These are phyloP conservation scores for Fraxinus pennsylvanica DNA, from an alignment of 257 asterid species.

Conservation along the genomic window DNA sequence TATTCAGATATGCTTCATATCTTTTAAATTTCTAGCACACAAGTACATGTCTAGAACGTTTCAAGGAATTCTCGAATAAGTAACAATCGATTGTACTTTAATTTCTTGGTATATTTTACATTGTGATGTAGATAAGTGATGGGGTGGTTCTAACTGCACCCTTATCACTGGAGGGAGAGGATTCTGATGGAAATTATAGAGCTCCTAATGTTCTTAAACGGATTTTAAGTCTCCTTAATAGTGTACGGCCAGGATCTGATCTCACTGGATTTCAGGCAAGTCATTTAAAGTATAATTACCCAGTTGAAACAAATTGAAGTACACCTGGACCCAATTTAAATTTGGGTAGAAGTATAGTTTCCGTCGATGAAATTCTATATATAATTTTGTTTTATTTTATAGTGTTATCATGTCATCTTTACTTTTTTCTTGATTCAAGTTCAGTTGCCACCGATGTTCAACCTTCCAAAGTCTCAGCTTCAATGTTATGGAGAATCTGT, in stretches of 20 bases:
- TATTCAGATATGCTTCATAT: too few relatives aligned
- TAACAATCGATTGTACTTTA: too few relatives aligned
- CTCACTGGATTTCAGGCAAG: conserved; percentile 80
- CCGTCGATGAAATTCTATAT: too few relatives aligned
- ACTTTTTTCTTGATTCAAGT: conserved; percentile 5
- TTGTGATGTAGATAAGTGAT: conserved; percentile 41
- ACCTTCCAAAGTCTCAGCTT: conserved; percentile 89
- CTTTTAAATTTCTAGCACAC: too few relatives aligned
- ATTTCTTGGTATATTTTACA: not conserved
- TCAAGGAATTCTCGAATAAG: too few relatives aligned
- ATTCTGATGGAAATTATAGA: conserved; percentile 41
- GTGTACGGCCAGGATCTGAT: conserved; percentile 70
- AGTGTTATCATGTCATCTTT: not conserved
- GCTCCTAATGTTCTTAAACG: conserved; percentile 72
- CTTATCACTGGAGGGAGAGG: conserved; percentile 50
- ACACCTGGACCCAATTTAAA: not conserved
- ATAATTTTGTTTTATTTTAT: not conserved
- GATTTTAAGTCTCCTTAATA: conserved; percentile 56
- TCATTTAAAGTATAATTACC: not conserved
- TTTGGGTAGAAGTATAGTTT: not conserved
- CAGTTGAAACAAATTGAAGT: not conserved
- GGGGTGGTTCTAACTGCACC: conserved; percentile 63
- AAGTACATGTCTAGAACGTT: too few relatives aligned
- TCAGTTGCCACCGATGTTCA: conserved; percentile 89
- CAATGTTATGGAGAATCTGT: conserved; percentile 80